Conservation (phyloP, 495 filamentous ascomycete genomes). For the Xanthoparmelia taractica region DNA sequence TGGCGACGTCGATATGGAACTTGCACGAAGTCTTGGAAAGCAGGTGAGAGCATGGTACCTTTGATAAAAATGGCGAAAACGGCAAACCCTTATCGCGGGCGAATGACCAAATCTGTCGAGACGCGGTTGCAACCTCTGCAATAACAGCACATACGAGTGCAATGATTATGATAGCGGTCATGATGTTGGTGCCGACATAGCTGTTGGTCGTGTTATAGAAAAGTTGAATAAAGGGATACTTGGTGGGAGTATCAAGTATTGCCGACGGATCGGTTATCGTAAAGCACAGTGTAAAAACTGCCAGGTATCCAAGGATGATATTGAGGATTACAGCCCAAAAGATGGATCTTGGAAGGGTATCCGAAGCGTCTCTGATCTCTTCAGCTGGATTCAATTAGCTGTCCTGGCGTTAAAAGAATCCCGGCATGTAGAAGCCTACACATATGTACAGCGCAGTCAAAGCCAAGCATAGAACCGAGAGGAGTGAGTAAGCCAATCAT, state of each 20-base stretch:
- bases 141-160: conserved; percentile 43
- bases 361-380: conserved; percentile 50
- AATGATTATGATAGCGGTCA: conserved; percentile 46
- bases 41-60: conserved; percentile 1
- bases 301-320: conserved; percentile 43
- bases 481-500: conserved; percentile 49
- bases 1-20: neutral
- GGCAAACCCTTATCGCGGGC: conserved; percentile 50
- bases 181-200: conserved; percentile 39
- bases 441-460: conserved; percentile 52
- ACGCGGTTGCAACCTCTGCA: conserved; percentile 49
- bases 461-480: conserved; percentile 46
- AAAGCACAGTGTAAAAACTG: conserved; percentile 47
- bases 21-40: neutral
- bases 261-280: conserved; percentile 44
- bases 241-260: conserved; percentile 34
- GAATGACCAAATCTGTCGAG: conserved; percentile 52
- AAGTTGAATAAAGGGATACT: conserved; percentile 48
- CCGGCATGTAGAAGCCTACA: conserved; percentile 29
- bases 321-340: conserved; percentile 44
- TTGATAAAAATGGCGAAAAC: conserved; percentile 35
- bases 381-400: conserved; percentile 36
- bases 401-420: neutral
- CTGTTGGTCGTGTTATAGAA: conserved; percentile 44
- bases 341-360: conserved; percentile 49